These are phyloP conservation scores for Thielaviopsis cerberus DNA, from an alignment of 2,329 filamentous ascomycete genomes.

Conservation along the genomic window DNA sequence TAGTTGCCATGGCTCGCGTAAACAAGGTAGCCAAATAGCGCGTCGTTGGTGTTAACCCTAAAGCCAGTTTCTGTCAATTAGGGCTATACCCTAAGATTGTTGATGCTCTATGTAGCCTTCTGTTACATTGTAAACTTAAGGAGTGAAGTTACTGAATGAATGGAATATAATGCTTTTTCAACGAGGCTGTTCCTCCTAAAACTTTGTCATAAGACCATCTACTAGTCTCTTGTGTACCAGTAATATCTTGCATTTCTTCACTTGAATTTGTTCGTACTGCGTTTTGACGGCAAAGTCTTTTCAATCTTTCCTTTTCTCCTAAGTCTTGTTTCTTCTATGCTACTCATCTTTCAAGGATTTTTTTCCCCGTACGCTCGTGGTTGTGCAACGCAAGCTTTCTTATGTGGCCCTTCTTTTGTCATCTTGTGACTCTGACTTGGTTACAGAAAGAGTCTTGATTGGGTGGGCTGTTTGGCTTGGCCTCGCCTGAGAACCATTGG, in stretches of 20 bases:
- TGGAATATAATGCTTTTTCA: too few species aligned
- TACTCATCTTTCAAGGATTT: not conserved
- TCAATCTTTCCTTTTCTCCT: not conserved
- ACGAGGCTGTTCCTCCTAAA: too few species aligned
- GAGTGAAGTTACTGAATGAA: too few species aligned
- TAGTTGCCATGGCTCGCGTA: not conserved
- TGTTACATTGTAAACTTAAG: too few species aligned
- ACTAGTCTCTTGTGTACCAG: too few species aligned
- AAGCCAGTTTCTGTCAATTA: too few species aligned
- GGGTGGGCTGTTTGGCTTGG: not conserved
- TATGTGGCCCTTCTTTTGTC: not conserved
- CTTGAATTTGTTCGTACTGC: too few species aligned
- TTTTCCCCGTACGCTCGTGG: not conserved
- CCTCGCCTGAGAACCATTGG: not conserved
- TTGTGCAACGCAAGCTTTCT: not conserved
- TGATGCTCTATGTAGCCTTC: too few species aligned
- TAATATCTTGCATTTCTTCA: too few species aligned
- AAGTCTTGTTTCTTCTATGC: not conserved
- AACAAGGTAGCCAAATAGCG: not conserved
- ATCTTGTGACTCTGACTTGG: not conserved
- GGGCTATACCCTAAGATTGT: too few species aligned
- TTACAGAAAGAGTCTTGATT: not conserved
- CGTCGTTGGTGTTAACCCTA: not conserved
- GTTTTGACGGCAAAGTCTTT: too few species aligned
- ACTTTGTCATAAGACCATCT: too few species aligned